Percentiles rank a stretch among this genome's conserved stretches.
These are phyloP conservation scores for Salix caprea DNA, from an alignment of 345 rosid genomes.

Conservation along the genomic window DNA sequence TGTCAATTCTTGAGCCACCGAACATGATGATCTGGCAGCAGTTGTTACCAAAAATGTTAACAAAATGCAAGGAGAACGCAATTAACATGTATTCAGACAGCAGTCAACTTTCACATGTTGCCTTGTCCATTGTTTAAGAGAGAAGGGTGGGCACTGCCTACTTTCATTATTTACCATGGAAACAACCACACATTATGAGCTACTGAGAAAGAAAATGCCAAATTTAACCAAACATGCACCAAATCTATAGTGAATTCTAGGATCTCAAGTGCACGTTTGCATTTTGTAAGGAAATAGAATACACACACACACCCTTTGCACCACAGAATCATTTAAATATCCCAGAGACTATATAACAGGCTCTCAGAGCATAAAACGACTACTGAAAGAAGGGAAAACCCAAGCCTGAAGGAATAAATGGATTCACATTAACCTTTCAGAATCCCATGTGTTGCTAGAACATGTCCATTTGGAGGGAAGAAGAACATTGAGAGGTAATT, in stretches of 20 bases:
- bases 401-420: not conserved
- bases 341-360: not conserved
- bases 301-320: too few species aligned
- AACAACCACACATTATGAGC: too few species aligned
- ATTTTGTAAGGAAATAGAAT: not conserved
- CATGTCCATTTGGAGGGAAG: slow-evolving; percentile 77
- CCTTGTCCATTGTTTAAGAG: not conserved
- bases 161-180: not conserved
- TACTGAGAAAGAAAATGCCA: too few species aligned
- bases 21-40: slow-evolving; percentile 55
- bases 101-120: not conserved
- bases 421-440: slow-evolving; percentile 43
- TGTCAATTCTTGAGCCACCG: slow-evolving; percentile 51
- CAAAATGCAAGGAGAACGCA: not conserved
- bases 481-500: slow-evolving; percentile 51
- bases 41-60: not conserved
- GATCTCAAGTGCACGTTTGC: not conserved
- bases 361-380: too few species aligned
- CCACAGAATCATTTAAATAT: too few species aligned
- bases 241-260: not conserved
- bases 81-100: not conserved
- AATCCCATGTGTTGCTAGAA: slow-evolving; percentile 58
- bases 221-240: too few species aligned
- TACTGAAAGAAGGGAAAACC: not conserved
- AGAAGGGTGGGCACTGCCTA: not conserved